Percentiles rank a stretch among this genome's conserved stretches.
phyloP scores from a whole-genome alignment of 2,329 filamentous ascomycete genomes.

The Paecilomyces fulvus region DNA sequence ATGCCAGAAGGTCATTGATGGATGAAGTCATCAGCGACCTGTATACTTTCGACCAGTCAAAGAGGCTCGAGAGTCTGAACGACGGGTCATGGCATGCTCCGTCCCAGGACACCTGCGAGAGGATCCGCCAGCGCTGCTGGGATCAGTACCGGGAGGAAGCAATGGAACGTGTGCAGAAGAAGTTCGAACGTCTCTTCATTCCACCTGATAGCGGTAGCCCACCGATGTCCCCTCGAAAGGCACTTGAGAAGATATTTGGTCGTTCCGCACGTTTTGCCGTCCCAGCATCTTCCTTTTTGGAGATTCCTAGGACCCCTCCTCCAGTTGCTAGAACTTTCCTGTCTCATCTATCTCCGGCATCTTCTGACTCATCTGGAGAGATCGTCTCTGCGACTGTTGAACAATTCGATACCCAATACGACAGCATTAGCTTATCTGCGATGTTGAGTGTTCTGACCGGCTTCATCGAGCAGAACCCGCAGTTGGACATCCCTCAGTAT shows the following conservation, averaged over 20 bases:
- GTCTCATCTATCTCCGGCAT: background rate
- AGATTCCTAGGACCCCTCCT: conserved; percentile 2
- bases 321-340: background rate
- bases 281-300: background rate
- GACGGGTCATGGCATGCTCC: conserved; percentile 10
- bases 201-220: conserved; percentile 2
- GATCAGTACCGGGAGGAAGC: conserved; percentile 6
- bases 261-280: background rate
- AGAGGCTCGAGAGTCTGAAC: conserved; percentile 8
- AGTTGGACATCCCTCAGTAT: conserved; percentile 12
- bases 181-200: conserved; percentile 13
- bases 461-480: conserved; percentile 8
- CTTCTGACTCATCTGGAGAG: background rate
- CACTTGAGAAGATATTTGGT: conserved; percentile 7
- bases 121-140: conserved; percentile 11
- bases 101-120: conserved; percentile 12
- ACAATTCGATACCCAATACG: background rate
- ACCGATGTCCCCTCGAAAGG: conserved; percentile 1
- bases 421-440: background rate
- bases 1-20: conserved; percentile 6
- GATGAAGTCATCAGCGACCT: conserved; percentile 15
- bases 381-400: background rate
- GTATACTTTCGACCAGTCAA: conserved; percentile 14
- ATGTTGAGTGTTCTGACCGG: conserved; percentile 3
- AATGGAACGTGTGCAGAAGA: conserved; percentile 4